Base-by-base conservation (phyloP, 345 rosid species). In the Hypericum perforatum region DNA sequence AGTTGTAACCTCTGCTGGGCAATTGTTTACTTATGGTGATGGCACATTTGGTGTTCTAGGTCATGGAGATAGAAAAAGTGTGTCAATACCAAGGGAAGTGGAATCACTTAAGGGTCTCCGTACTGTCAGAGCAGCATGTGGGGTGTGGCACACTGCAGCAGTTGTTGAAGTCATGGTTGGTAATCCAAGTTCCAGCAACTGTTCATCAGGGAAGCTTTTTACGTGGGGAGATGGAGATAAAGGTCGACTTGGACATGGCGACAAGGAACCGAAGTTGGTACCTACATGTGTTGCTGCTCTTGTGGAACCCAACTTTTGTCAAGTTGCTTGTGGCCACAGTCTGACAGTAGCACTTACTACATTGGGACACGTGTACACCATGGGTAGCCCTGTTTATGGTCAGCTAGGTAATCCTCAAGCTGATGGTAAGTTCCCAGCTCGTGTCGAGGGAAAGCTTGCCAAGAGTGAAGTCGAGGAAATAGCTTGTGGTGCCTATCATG, bases 211-310 rank as follows among this genome's bases (percentile, higher is more conserved):
- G 48, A 92, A 92, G 74, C 83, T 92, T 46, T 92, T 88, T 66
- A 92, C 95, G 7, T 92, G 98, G 98, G 98, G 98, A 14, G 98
- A 88, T 69, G 98, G 95, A 49, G 98, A 92, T 70, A 92, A 92
- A 64, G 85, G 88, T 38, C 84, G 94, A 61, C 98, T 92, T 61
- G 98, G 98, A 63, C 98, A 88, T 64, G 95, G 98, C 61, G 86
- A 88, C 73, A 92, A 81, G 74, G 98, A 92, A 70, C 60, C 87
- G 45, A 92, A 77, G 70, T 81, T 88, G 40, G 97, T 76, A 63
- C 98, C 98, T 56, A 88, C 97, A 41, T 83, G 88, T 70, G 98
- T 92, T 67, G 95, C 96, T 71, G 90, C 94, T 63, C 91, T 85
- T 57, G 95, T 83, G 59, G 98, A 88, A 45, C 95, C 96, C 46